Conservation (phyloP, 208 protist species). For the Wallacemonas sp. region DNA sequence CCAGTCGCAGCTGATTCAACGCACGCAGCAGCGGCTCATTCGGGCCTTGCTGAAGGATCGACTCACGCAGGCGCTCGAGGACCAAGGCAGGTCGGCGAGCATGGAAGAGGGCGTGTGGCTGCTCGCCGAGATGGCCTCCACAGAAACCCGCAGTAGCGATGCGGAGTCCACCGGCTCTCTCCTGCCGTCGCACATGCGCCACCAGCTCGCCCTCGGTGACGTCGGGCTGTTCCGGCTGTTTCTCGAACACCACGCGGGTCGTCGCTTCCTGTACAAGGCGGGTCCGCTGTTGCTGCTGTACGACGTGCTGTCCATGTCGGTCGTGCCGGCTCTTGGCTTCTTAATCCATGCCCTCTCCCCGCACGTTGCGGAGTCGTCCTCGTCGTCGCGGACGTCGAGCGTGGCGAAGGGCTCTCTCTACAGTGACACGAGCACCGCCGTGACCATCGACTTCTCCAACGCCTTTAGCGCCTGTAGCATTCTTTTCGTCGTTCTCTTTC, state of each 20-base stretch:
- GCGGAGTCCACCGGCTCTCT: slow-evolving; percentile 34
- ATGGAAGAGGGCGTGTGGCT: slow-evolving; percentile 31
- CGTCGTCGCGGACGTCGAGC: slow-evolving; percentile 2
- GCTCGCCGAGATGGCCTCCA: slow-evolving; percentile 33
- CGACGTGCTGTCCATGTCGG: slow-evolving; percentile 33
- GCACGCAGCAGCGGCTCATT: slow-evolving; percentile 37
- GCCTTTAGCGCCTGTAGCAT: slow-evolving; percentile 23
- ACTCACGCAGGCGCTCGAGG: slow-evolving; percentile 28
- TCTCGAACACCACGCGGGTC: slow-evolving; percentile 53
- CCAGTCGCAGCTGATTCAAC: slow-evolving; percentile 40
- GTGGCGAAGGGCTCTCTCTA: slow-evolving; percentile 14
- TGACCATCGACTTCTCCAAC: slow-evolving; percentile 22
- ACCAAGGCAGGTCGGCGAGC: slow-evolving; percentile 16
- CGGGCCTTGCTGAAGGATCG: slow-evolving; percentile 51
- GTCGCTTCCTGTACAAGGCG: slow-evolving; percentile 48
- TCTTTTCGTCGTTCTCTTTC: slow-evolving; percentile 38
- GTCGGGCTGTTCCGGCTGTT: slow-evolving; percentile 63
- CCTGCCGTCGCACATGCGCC: slow-evolving; percentile 42
- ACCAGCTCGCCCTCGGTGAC: slow-evolving; percentile 35
- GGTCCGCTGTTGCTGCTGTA: slow-evolving; percentile 50
- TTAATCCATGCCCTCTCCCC: slow-evolving; percentile 29
- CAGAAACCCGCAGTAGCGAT: slow-evolving; percentile 28
- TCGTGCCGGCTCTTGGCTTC: slow-evolving; percentile 27
- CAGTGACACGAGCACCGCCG: slow-evolving; percentile 11
- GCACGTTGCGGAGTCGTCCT: slow-evolving; percentile 9